These are phyloP conservation scores for Saccharomycopsis capsularis DNA, from an alignment of 805 yeast species.

Conservation along the genomic window DNA sequence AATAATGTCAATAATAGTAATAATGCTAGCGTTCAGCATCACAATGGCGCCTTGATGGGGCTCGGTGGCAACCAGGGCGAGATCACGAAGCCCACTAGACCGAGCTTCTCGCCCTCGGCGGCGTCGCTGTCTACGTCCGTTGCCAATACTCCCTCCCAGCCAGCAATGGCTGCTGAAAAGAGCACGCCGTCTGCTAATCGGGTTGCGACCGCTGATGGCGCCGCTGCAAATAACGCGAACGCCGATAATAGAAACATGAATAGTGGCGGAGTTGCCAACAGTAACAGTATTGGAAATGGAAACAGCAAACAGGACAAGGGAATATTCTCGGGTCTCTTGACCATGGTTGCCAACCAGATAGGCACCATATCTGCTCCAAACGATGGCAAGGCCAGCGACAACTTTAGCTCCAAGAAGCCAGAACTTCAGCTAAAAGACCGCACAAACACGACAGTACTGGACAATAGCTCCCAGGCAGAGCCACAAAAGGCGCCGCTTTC, in stretches of 20 bases:
- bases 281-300: neutral
- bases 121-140: neutral
- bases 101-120: neutral
- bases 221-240: neutral
- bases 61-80: neutral
- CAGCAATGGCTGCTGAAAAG: too few relatives aligned
- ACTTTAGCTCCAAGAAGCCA: neutral
- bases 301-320: constrained; percentile 11
- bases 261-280: neutral
- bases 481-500: neutral
- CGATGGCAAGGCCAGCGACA: neutral
- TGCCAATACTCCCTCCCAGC: neutral
- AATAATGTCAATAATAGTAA: neutral
- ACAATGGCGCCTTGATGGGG: neutral
- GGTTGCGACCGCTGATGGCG: neutral
- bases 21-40: neutral
- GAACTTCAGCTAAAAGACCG: neutral
- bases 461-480: neutral
- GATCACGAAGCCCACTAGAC: neutral
- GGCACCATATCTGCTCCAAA: constrained; percentile 10
- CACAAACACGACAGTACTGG: neutral
- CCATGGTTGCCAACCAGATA: constrained; percentile 19
- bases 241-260: neutral
- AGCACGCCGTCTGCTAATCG: too few relatives aligned
- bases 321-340: constrained; percentile 16